Evolutionary conservation across 2,329 filamentous ascomycete species (phyloP).

Genomic region (Cladosporium sp.): DNA sequence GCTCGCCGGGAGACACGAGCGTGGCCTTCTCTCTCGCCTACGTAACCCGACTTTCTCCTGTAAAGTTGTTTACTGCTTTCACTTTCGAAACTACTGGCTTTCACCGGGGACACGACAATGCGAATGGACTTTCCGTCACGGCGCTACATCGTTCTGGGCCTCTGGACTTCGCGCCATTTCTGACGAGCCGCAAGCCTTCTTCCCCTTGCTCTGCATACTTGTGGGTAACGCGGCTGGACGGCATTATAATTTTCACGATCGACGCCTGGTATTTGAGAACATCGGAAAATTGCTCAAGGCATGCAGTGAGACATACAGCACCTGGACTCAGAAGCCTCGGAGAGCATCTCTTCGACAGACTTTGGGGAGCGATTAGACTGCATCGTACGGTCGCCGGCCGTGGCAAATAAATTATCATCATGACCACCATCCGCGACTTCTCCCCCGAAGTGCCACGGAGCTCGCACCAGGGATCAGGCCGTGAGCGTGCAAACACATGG

Average conservation of each 20-base stretch:
- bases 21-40: background rate
- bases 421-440: conserved; percentile 20
- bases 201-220: background rate
- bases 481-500: conserved; percentile 8
- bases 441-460: conserved; percentile 11
- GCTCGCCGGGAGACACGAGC: background rate
- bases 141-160: background rate
- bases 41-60: background rate
- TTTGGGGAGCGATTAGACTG: background rate
- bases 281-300: background rate
- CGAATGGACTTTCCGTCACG: background rate
- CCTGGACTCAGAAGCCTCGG: background rate
- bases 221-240: background rate
- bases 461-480: background rate
- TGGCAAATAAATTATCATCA: background rate
- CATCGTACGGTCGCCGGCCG: background rate
- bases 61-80: background rate
- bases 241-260: background rate
- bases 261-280: background rate
- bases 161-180: background rate
- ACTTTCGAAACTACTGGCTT: background rate
- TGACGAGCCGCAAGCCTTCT: background rate
- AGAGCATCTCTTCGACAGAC: background rate
- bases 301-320: background rate
- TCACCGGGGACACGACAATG: background rate